Percentiles rank a stretch among this genome's conserved stretches.
Evolutionary conservation across 2,329 filamentous ascomycete genomes (phyloP).

Genomic region (Hymenoscyphus fructigenus): DNA sequence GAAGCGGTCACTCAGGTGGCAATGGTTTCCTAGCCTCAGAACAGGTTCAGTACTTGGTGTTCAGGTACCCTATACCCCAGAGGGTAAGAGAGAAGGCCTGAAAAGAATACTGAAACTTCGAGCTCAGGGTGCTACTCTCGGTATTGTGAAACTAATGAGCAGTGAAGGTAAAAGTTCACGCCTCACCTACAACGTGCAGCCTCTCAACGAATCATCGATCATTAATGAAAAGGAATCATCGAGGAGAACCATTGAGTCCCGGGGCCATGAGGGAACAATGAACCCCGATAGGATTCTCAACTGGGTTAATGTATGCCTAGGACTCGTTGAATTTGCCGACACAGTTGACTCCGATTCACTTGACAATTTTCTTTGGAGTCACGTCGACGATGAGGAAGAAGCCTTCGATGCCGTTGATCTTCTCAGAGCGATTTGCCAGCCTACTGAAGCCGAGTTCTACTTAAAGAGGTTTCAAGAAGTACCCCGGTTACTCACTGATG

Average conservation of each 20-base stretch:
- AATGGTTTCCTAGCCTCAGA: not conserved
- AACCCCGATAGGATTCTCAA: not conserved
- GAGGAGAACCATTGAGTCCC: not conserved
- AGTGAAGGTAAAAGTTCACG: not conserved
- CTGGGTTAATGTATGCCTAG: conserved; percentile 4
- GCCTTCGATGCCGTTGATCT: not conserved
- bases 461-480: not conserved
- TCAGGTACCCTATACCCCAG: not conserved
- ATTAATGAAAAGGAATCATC: too few relatives aligned
- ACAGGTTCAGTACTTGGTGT: not conserved
- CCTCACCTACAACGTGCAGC: not conserved
- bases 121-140: not conserved
- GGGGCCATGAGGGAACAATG: not conserved
- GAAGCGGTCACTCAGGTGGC: not conserved
- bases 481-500: not conserved
- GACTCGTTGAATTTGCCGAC: conserved; percentile 5
- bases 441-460: not conserved
- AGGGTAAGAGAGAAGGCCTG: not conserved
- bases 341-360: not conserved
- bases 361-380: not conserved
- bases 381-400: not conserved
- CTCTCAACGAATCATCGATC: not conserved
- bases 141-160: not conserved
- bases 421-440: not conserved
- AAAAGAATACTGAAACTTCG: not conserved